Conservation (phyloP, 768 basidiomycete genomes). For the Kwoniella pini region DNA sequence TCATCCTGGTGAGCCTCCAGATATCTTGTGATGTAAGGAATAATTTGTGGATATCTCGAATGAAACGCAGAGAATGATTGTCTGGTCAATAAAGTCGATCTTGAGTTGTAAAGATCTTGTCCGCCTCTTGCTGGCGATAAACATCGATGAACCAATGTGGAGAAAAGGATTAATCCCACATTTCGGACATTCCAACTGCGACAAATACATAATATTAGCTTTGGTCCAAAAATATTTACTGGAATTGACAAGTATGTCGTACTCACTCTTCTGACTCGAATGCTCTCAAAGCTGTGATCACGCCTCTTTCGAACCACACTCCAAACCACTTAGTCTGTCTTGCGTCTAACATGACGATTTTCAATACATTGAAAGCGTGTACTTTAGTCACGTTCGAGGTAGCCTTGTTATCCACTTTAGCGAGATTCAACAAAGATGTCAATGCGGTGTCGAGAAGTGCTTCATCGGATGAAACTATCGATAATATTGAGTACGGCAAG, state of each 20-base stretch:
- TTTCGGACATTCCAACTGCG: constrained; percentile 54
- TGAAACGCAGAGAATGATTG: constrained; percentile 43
- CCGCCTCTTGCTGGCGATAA: constrained; percentile 34
- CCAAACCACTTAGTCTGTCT: constrained; percentile 40
- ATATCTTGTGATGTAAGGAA: constrained; percentile 30
- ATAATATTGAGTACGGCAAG: constrained; percentile 47
- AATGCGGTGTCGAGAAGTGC: constrained; percentile 37
- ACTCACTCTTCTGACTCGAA: constrained; percentile 50
- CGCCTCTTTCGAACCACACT: constrained; percentile 43
- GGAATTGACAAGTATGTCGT: background rate
- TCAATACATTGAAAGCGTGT: constrained; percentile 52
- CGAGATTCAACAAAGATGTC: constrained; percentile 32
- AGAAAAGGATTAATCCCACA: constrained; percentile 51
- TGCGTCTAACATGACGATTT: constrained; percentile 50
- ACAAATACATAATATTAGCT: background rate
- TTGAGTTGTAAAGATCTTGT: constrained; percentile 36
- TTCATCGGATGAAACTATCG: constrained; percentile 38
- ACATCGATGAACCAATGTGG: constrained; percentile 45
- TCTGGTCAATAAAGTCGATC: constrained; percentile 28
- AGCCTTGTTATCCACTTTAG: constrained; percentile 23
- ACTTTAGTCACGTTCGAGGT: constrained; percentile 46
- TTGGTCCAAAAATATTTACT: background rate
- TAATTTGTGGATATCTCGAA: constrained; percentile 35
- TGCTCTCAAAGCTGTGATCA: constrained; percentile 42
- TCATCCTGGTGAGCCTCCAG: constrained; percentile 2